These are phyloP conservation scores for Scedosporium dehoogii DNA, from an alignment of 2,329 filamentous ascomycete species.

Conservation along the genomic window DNA sequence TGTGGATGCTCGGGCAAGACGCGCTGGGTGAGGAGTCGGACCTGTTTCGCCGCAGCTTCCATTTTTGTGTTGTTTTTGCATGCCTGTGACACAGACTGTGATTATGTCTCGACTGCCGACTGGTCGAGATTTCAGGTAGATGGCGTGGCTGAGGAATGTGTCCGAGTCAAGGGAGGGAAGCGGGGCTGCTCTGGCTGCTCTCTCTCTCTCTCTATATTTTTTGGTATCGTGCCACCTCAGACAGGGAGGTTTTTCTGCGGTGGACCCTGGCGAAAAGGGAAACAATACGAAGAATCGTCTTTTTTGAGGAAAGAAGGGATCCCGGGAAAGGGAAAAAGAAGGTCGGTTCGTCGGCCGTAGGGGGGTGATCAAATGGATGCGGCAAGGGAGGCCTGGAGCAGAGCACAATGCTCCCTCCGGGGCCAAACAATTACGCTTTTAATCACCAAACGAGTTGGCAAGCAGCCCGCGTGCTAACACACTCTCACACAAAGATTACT, in stretches of 20 bases:
- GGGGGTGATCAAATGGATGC: background rate
- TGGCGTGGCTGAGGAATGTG: background rate
- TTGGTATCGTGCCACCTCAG: no score
- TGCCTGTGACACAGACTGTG: constrained; percentile 5
- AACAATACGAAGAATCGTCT: background rate
- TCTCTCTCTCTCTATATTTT: background rate
- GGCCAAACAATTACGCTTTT: background rate
- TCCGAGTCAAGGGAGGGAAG: background rate
- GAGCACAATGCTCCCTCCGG: constrained; percentile 8
- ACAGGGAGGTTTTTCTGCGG: no score
- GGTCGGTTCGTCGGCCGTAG: background rate
- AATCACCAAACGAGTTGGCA: background rate
- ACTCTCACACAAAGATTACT: background rate
- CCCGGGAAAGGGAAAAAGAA: background rate
- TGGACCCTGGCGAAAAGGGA: background rate
- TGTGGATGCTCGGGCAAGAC: constrained; percentile 43
- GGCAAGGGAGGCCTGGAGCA: constrained; percentile 3
- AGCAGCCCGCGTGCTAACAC: background rate
- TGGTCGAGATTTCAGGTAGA: background rate
- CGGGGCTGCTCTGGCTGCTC: background rate
- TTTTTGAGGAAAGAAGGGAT: background rate
- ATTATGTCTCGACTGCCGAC: background rate
- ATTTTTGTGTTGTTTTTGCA: constrained; percentile 21
- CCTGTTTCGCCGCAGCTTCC: constrained; percentile 49
- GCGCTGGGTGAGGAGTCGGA: constrained; percentile 41